Conservation (phyloP, 352 stramenopile genomes). For the Globisporangium yorkense region DNA sequence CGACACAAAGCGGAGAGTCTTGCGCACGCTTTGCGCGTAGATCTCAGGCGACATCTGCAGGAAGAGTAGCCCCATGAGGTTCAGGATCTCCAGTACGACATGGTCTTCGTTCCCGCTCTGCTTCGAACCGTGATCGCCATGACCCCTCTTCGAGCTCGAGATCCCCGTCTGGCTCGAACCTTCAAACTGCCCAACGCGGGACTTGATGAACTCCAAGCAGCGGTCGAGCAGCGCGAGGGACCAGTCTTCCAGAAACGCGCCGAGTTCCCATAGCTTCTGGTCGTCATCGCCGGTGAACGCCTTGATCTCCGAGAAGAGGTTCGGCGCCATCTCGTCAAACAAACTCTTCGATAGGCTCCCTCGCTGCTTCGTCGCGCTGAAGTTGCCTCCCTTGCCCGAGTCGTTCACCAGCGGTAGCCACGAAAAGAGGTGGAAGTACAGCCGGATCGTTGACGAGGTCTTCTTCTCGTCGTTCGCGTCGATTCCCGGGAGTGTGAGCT, state of each 20-base stretch:
- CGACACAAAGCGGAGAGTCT: constrained; percentile 48
- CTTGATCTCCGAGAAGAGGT: constrained; percentile 33
- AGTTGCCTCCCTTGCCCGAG: constrained; percentile 27
- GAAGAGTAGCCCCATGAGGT: constrained; percentile 57
- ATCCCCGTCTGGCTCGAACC: constrained; percentile 15
- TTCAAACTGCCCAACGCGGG: constrained; percentile 33
- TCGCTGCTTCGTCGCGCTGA: constrained; percentile 32
- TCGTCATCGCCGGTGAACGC: constrained; percentile 28
- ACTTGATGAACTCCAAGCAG: constrained; percentile 60
- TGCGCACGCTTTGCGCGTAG: constrained; percentile 44
- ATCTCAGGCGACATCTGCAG: constrained; percentile 56
- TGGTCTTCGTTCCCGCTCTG: constrained; percentile 31
- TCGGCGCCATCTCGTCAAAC: constrained; percentile 38
- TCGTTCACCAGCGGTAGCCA: constrained; percentile 73
- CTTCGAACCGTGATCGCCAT: constrained; percentile 13
- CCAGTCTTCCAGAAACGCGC: constrained; percentile 61
- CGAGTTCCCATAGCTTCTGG: constrained; percentile 51
- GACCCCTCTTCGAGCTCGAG: constrained; percentile 11
- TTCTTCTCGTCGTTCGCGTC: constrained; percentile 78
- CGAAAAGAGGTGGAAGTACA: constrained; percentile 67
- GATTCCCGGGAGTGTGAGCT: constrained; percentile 62
- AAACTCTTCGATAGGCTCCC: constrained; percentile 22
- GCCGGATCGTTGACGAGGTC: constrained; percentile 47
- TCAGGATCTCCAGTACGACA: constrained; percentile 51
- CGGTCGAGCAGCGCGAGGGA: constrained; percentile 51